Conservation (phyloP, 371 early-diverging fungal species). For the Choanephora cucurbitarum region DNA sequence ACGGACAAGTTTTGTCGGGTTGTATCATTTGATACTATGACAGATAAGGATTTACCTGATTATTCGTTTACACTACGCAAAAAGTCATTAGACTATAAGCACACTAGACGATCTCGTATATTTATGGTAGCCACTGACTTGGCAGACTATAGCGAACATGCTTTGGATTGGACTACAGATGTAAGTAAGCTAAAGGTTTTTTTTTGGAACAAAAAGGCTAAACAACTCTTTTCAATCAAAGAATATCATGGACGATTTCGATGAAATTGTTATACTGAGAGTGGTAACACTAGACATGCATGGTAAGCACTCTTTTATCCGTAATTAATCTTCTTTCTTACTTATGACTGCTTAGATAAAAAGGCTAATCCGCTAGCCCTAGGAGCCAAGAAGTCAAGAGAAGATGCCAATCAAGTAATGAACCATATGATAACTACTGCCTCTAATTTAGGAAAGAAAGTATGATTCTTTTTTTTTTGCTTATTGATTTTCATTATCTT, state of each 20-base stretch:
- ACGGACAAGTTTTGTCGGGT: conserved; percentile 44
- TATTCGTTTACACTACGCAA: conserved; percentile 62
- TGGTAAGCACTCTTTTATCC: conserved; percentile 21
- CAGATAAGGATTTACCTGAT: conserved; percentile 52
- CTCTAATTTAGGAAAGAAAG: conserved; percentile 28
- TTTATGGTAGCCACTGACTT: conserved; percentile 65
- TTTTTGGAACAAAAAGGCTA: neutral
- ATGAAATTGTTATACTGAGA: conserved; percentile 57
- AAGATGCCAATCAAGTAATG: conserved; percentile 56
- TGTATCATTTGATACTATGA: conserved; percentile 64
- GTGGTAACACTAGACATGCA: conserved; percentile 50
- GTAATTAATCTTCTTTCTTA: neutral
- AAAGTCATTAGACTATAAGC: conserved; percentile 52
- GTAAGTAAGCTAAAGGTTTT: conserved; percentile 20
- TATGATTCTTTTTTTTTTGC: conserved; percentile 5
- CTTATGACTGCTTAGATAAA: conserved; percentile 34
- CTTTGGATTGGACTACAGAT: conserved; percentile 59
- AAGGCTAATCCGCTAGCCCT: conserved; percentile 41
- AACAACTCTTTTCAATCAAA: conserved; percentile 7
- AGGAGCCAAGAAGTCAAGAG: conserved; percentile 49
- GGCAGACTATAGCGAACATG: conserved; percentile 62
- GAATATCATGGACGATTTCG: conserved; percentile 64
- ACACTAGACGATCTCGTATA: conserved; percentile 51
- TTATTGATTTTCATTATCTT: no score
- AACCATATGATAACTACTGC: conserved; percentile 40